Conservation (phyloP, 2,329 filamentous ascomycete genomes). For the Cryphonectria japonica region DNA sequence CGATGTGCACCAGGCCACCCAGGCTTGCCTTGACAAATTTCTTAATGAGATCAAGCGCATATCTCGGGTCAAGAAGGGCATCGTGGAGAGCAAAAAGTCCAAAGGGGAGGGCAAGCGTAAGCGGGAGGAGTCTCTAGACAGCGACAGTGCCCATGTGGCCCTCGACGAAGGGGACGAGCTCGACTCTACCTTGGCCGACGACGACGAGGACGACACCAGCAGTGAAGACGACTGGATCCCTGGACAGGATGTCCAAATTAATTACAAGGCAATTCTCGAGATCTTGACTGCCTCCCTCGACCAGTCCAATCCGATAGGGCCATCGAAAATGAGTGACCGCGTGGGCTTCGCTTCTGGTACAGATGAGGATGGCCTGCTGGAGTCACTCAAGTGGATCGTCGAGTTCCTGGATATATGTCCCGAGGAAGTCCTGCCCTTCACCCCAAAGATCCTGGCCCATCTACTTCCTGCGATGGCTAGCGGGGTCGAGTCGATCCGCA, state of each 20-base stretch:
- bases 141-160: constrained; percentile 60
- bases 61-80: constrained; percentile 86
- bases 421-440: constrained; percentile 93
- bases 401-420: constrained; percentile 96
- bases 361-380: constrained; percentile 91
- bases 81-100: constrained; percentile 81
- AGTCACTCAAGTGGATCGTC: constrained; percentile 92
- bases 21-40: constrained; percentile 86
- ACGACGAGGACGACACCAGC: constrained; percentile 63
- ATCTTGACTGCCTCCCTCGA: constrained; percentile 90
- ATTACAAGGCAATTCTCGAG: constrained; percentile 87
- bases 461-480: constrained; percentile 94
- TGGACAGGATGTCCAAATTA: constrained; percentile 93
- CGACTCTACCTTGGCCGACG: constrained; percentile 59
- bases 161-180: constrained; percentile 65
- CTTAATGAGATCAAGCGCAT: constrained; percentile 94
- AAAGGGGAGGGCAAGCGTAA: constrained; percentile 70
- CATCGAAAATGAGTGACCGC: constrained; percentile 21
- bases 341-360: constrained; percentile 26
- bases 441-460: constrained; percentile 87
- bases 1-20: constrained; percentile 94
- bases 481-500: constrained; percentile 83
- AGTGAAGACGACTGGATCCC: constrained; percentile 95
- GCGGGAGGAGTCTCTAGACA: constrained; percentile 70
- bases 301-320: constrained; percentile 28